Percentiles rank a stretch among this genome's conserved stretches.
These are phyloP conservation scores for Debaryomyces tyrocola DNA, from an alignment of 805 yeast genomes.

Conservation along the genomic window DNA sequence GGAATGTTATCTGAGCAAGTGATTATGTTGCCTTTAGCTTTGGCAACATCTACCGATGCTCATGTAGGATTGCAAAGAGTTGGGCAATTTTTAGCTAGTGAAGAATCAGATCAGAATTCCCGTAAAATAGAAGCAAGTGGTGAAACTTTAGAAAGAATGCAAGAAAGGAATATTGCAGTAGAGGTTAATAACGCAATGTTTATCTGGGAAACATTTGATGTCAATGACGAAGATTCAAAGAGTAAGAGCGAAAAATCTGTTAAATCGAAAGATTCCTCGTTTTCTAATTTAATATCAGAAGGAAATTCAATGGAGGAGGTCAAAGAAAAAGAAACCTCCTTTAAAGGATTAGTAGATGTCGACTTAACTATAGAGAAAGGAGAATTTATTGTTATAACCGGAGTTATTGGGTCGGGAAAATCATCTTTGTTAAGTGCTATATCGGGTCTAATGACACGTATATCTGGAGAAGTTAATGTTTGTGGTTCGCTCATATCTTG, in stretches of 20 bases:
- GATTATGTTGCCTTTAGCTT: constrained; percentile 62
- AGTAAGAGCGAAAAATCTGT: constrained; percentile 2
- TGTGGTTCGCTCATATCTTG: constrained; percentile 53
- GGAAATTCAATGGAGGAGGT: constrained; percentile 3
- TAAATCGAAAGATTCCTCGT: constrained; percentile 3
- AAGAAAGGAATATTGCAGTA: constrained; percentile 42
- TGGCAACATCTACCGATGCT: constrained; percentile 67
- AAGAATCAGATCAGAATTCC: neutral
- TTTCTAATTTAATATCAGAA: neutral
- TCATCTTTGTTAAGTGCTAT: constrained; percentile 70
- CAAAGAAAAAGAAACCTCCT: neutral
- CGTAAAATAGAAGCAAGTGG: constrained; percentile 12
- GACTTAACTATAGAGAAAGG: constrained; percentile 56
- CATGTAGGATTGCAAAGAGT: constrained; percentile 58
- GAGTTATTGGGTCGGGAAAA: constrained; percentile 82
- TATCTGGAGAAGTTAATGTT: constrained; percentile 49
- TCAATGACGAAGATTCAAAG: constrained; percentile 14
- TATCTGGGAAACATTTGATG: constrained; percentile 55
- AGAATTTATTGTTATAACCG: constrained; percentile 76
- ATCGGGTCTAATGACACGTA: constrained; percentile 66
- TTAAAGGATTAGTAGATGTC: constrained; percentile 46
- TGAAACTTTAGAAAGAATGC: constrained; percentile 8
- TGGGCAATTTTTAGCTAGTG: constrained; percentile 38
- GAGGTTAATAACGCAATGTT: constrained; percentile 54
- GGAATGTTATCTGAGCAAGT: constrained; percentile 57